phyloP scores from a whole-genome alignment of 306 rosid species.

The Trifolium pratense region DNA sequence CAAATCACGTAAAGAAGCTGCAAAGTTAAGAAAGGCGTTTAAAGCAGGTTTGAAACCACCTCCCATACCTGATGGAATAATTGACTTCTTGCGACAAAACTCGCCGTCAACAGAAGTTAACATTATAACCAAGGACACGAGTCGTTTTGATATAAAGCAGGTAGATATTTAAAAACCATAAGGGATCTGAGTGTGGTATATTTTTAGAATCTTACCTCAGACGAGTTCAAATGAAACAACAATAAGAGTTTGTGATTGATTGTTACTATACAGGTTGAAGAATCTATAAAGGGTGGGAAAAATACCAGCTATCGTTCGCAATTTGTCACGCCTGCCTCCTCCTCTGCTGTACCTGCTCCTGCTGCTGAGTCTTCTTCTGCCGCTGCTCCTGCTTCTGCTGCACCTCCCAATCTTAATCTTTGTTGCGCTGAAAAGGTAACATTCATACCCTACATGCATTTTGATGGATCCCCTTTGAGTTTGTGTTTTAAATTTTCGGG shows the following conservation, averaged over 20 bases:
- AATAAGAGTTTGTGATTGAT: background rate
- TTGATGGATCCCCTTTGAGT: background rate
- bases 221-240: background rate
- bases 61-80: background rate
- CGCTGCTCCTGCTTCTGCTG: too few relatives aligned
- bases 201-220: background rate
- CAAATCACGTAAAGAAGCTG: background rate
- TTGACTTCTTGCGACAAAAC: background rate
- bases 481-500: background rate
- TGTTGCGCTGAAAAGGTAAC: background rate
- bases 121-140: background rate
- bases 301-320: background rate
- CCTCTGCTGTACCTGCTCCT: too few relatives aligned
- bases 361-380: too few relatives aligned
- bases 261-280: background rate
- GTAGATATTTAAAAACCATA: background rate
- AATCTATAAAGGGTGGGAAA: background rate
- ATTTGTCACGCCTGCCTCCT: background rate
- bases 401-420: background rate
- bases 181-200: background rate
- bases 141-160: background rate
- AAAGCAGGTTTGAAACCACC: background rate
- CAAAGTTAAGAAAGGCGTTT: background rate
- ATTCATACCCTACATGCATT: background rate
- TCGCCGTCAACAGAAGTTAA: background rate